Evolutionary conservation across 108 stramenopile species (phyloP), one percentile per base, ranked within the genome.

Genomic region (Skeletonema costatum): DNA sequence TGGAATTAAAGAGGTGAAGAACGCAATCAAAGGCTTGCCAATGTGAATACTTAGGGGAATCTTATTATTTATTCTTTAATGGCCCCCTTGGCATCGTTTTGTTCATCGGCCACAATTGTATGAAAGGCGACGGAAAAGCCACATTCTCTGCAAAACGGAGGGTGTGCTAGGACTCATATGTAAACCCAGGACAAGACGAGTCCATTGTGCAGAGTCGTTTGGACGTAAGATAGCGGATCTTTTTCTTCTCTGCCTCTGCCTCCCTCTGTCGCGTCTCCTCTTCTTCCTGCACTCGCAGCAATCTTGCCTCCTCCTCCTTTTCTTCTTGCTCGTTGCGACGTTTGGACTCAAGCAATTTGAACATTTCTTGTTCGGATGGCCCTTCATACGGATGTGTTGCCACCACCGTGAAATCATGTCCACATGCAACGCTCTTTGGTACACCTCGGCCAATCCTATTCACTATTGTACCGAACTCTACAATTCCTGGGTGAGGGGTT

Each of bases 361-460:
- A 19, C 11, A 83, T 80, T 36, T 86, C 84, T 42, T 84, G 73
- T 63, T 87, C 81, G 4, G 78, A 32, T 4, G 91, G 90, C 3
- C 92, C 92, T 39, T 84, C 83, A 70, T 93, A 92, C 16, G 91
- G 87, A 62, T 86, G 76, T 1, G 92, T 90, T 11, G 87, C 82
- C 31, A 93, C 89, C 16, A 93, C 31, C 10, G 90, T 92, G 68
- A 85, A 92, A 59, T 90, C 88, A 51, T 81, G 76, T 7, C 92
- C 92, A 83, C 88, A 89, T 2, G 92, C 87, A 48, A 88, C 78
- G 36, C 71, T 74, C 9, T 70, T 73, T 5, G 85, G 87, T 31
- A 82, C 19, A 19, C 92, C 90, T 7, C 91, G 78, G 21, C 92
- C 90, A 9, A 93, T 84, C 17, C 89, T 63, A 46, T 88, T 85